Base-by-base conservation (phyloP, 208 protist species). In the Trypanosoma theileri region DNA sequence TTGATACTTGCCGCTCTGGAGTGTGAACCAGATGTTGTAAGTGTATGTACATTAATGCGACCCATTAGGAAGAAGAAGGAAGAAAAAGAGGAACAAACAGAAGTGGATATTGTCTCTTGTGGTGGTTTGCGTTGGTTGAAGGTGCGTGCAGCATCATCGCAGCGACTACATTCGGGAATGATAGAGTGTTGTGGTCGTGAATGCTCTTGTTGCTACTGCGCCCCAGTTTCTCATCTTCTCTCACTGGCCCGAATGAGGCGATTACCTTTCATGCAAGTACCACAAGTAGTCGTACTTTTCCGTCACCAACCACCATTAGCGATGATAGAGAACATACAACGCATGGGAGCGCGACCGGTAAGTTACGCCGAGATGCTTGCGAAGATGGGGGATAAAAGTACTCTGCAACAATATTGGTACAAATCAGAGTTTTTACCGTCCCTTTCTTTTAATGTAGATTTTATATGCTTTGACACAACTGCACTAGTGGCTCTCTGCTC, bases 381-480 rank as follows among this genome's bases (percentile, higher is more conserved):
- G 8, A 42, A 22, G 9, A 22, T 31, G 6, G 45, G 22, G 24
- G 4, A 24, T 22, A 19, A 11, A 17, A 13, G 3, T 22, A 13
- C 41, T 56, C 6, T 35, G 28, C 28, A 35, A 7, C 24, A 26
- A 24, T 28, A 26, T 16, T 71, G 58, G 56, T 13, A 16, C 1
- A 13, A 40, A 24, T 1, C 19, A 24, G n/a, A 71, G 9, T 71
- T 69, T 59, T 61, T 84, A 19, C 70, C 75, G 13, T 57, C 67
- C 1, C 35, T 72, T 10, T 24, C 26, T 14, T 59, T 63, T 19
- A 16, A 19, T 8, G 60, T 74, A 2, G 22, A 21, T 19, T 77
- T 88, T 60, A 52, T 93, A 12, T 88, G 82, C 73, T 71, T 93
- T 24, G 87, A 93, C 63, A 88, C 82, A 14, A 93, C 87, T 0